Percentiles rank a stretch among this genome's conserved stretches.
These are phyloP conservation scores for Geotrichum histeridarum DNA, from an alignment of 1,139 yeast species.

Conservation along the genomic window DNA sequence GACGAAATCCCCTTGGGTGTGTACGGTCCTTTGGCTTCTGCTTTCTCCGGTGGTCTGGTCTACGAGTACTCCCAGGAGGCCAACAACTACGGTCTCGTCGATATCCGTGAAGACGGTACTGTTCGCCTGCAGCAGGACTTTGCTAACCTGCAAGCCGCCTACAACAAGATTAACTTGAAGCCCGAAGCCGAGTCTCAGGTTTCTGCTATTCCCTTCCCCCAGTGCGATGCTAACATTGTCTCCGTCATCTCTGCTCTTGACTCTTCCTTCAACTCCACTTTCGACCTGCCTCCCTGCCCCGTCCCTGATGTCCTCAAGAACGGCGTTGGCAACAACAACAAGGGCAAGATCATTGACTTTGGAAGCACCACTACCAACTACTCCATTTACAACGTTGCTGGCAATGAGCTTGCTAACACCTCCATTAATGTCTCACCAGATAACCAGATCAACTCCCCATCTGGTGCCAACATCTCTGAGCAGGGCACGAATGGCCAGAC, in stretches of 20 bases:
- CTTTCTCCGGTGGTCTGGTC: constrained; percentile 83
- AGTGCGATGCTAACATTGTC: constrained; percentile 23
- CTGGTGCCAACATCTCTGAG: constrained; percentile 20
- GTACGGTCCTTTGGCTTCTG: constrained; percentile 49
- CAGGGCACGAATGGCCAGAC: constrained; percentile 16
- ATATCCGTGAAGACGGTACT: constrained; percentile 52
- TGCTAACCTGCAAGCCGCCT: constrained; percentile 32
- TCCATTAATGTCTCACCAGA: constrained; percentile 26
- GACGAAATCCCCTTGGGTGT: constrained; percentile 55
- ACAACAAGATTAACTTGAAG: constrained; percentile 21
- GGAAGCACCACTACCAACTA: constrained; percentile 41
- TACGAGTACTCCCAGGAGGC: constrained; percentile 88
- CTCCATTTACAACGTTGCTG: constrained; percentile 48
- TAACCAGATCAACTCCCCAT: constrained; percentile 29
- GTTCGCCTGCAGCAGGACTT: constrained; percentile 37
- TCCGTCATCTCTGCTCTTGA: constrained; percentile 40
- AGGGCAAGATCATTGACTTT: constrained; percentile 46
- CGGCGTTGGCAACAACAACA: constrained; percentile 49
- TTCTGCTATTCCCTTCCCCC: constrained; percentile 8
- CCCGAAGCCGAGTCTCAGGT: constrained; percentile 20
- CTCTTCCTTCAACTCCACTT: constrained; percentile 38
- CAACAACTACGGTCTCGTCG: constrained; percentile 83
- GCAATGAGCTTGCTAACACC: constrained; percentile 51
- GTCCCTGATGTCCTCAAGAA: constrained; percentile 41
- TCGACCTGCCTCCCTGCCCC: constrained; percentile 43